Evolutionary conservation across 2,329 filamentous ascomycete genomes (phyloP).

Genomic region (Fusarium falciforme): DNA sequence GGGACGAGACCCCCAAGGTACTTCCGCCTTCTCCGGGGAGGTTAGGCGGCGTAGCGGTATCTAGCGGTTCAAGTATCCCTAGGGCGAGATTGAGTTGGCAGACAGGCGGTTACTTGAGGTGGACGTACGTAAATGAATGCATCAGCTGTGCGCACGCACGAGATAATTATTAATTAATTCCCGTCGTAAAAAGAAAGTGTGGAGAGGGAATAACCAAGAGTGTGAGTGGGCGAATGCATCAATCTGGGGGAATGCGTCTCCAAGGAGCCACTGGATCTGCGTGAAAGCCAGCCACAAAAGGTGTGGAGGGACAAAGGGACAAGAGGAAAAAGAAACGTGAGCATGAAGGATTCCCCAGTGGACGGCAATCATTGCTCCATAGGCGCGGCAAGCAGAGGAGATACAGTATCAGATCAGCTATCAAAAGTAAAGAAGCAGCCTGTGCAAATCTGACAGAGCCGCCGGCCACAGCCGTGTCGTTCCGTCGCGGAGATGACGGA

Average conservation of each 20-base stretch:
- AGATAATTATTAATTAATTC: constrained; percentile 4
- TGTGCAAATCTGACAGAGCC: background rate
- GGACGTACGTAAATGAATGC: constrained; percentile 25
- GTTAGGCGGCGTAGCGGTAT: background rate
- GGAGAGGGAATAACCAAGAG: constrained; percentile 3
- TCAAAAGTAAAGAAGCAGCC: background rate
- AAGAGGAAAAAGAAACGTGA: constrained; percentile 9
- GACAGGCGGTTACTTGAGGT: background rate
- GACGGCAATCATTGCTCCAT: background rate
- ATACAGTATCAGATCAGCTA: background rate
- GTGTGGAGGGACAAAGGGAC: constrained; percentile 10
- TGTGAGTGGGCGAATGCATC: constrained; percentile 29
- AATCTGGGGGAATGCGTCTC: constrained; percentile 31
- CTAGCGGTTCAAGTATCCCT: background rate
- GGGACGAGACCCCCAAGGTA: constrained; percentile 19
- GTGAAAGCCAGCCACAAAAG: constrained; percentile 22
- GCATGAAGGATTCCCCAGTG: background rate
- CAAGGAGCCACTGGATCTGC: constrained; percentile 28
- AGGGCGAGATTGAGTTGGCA: constrained; percentile 9
- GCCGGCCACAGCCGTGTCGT: background rate
- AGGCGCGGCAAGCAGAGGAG: constrained; percentile 3
- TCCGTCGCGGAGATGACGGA: background rate
- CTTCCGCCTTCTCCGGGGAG: background rate
- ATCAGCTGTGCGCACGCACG: background rate
- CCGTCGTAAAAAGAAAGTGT: constrained; percentile 19